These are phyloP conservation scores for Penicillium brevicompactum DNA, from an alignment of 2,329 filamentous ascomycete species.

Conservation along the genomic window DNA sequence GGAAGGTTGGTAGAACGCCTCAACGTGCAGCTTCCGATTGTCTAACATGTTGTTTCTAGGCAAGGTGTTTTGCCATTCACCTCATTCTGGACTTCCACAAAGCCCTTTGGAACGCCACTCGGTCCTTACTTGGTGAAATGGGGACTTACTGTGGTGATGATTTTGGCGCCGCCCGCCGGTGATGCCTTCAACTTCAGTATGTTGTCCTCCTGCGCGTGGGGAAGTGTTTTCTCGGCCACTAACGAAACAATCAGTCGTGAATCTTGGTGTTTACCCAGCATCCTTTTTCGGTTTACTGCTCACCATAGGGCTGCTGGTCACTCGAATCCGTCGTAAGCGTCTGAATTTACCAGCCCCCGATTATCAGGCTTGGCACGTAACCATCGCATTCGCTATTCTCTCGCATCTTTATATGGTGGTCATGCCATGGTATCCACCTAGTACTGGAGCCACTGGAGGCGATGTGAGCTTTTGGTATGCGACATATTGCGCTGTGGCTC, in stretches of 20 bases:
- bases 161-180: conserved; percentile 61
- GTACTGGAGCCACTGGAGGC: conserved; percentile 59
- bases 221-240: not conserved
- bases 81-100: conserved; percentile 63
- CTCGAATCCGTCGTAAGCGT: conserved; percentile 38
- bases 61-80: conserved; percentile 65
- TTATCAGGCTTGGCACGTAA: conserved; percentile 62
- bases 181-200: conserved; percentile 66
- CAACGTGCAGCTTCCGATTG: not conserved
- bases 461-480: conserved; percentile 75
- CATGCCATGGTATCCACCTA: conserved; percentile 73
- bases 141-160: conserved; percentile 61
- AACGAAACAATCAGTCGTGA: not conserved
- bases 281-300: not conserved
- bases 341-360: conserved; percentile 52
- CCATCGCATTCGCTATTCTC: conserved; percentile 61
- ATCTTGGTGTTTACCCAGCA: conserved; percentile 2
- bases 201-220: not conserved
- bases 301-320: conserved; percentile 5
- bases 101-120: conserved; percentile 64
- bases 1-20: conserved; percentile 44
- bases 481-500: conserved; percentile 66
- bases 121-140: conserved; percentile 63
- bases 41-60: conserved; percentile 20
- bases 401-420: conserved; percentile 64